Conservation (phyloP, 2,329 filamentous ascomycete species). For the Zymoseptoria tritici region DNA sequence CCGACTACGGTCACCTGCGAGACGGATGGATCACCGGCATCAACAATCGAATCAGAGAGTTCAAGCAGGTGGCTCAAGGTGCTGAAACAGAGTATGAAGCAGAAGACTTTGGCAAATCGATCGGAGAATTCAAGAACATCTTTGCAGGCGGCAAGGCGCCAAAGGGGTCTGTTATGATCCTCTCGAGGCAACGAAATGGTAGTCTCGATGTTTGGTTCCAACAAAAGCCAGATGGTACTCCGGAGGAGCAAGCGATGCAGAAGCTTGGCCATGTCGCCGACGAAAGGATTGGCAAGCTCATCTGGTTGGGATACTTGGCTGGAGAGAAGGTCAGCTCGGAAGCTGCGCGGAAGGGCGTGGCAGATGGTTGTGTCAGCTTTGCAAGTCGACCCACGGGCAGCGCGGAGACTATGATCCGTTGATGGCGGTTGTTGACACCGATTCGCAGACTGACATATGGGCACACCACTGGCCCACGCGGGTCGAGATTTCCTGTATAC, state of each 20-base stretch:
- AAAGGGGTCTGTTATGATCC: constrained; percentile 69
- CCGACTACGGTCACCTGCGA: constrained; percentile 84
- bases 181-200: constrained; percentile 61
- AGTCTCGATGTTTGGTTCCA: constrained; percentile 61
- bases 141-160: constrained; percentile 72
- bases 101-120: constrained; percentile 65
- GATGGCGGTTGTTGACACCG: background rate
- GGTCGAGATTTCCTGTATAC: background rate
- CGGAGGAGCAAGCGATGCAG: constrained; percentile 35
- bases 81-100: constrained; percentile 52
- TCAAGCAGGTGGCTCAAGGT: constrained; percentile 35
- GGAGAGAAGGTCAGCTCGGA: constrained; percentile 85
- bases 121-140: constrained; percentile 71
- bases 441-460: background rate
- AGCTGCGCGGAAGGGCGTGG: constrained; percentile 68
- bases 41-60: constrained; percentile 59
- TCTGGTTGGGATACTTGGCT: constrained; percentile 87
- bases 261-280: constrained; percentile 67
- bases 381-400: constrained; percentile 83
- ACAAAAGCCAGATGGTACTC: constrained; percentile 35
- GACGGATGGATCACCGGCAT: constrained; percentile 88
- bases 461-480: background rate
- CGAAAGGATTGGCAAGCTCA: constrained; percentile 67
- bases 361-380: constrained; percentile 80
- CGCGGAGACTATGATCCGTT: constrained; percentile 65